Conservation (phyloP, 768 basidiomycete species). For the Lentinula detonsa region DNA sequence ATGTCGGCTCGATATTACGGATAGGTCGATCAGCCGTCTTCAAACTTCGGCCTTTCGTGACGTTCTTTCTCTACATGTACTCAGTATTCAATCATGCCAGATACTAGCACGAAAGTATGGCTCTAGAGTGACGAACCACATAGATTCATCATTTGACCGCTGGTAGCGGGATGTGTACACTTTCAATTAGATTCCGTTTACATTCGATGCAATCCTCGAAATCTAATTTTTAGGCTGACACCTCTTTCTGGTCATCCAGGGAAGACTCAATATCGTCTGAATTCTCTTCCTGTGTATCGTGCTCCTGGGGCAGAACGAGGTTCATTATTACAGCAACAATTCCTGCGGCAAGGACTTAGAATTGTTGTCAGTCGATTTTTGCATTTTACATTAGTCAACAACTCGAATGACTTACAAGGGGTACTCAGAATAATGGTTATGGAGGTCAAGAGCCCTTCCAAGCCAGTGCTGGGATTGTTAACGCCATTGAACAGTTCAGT, state of each 20-base stretch:
- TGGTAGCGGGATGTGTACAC: too few relatives aligned
- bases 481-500: conserved; percentile 68
- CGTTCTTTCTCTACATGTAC: too few relatives aligned
- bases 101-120: too few relatives aligned
- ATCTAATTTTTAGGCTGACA: too few relatives aligned
- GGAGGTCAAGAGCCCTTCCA: conserved; percentile 69
- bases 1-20: too few relatives aligned
- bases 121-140: too few relatives aligned
- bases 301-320: conserved; percentile 41
- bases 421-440: conserved; percentile 79
- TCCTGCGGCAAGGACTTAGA: conserved; percentile 45
- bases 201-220: too few relatives aligned
- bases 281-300: neutral
- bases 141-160: too few relatives aligned
- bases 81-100: too few relatives aligned
- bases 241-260: neutral
- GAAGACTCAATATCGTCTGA: neutral
- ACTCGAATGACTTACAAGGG: conserved; percentile 52
- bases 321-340: conserved; percentile 57
- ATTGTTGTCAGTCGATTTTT: neutral
- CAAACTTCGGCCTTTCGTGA: too few relatives aligned
- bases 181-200: too few relatives aligned
- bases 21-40: too few relatives aligned
- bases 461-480: conserved; percentile 39
- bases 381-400: neutral